Conservation (phyloP, 352 stramenopile genomes). For the Thraustochytrium striatum region DNA sequence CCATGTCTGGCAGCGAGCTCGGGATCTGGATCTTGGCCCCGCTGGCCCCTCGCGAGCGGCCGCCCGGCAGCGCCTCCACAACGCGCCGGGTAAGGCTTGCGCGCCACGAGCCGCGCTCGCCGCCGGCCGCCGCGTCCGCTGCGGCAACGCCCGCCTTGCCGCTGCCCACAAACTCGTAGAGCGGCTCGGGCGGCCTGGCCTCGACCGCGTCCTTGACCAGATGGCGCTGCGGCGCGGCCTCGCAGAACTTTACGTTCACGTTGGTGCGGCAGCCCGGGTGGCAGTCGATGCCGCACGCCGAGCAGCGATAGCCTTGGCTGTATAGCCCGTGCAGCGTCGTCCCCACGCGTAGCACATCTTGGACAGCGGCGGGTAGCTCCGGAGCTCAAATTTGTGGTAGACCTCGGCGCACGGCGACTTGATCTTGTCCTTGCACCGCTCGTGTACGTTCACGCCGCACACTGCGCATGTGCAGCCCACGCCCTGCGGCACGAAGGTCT, state of each 20-base stretch:
- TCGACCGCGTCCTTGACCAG: neutral
- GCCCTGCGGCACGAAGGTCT: constrained; percentile 10
- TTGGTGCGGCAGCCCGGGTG: constrained; percentile 30
- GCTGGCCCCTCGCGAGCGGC: neutral
- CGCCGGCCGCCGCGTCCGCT: neutral
- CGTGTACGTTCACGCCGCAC: constrained; percentile 33
- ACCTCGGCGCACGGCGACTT: constrained; percentile 6
- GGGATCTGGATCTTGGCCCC: constrained; percentile 17
- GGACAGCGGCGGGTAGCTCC: constrained; percentile 7
- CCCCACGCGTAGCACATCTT: constrained; percentile 43
- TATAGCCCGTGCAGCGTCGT: constrained; percentile 30
- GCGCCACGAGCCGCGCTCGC: neutral
- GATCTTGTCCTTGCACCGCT: constrained; percentile 8
- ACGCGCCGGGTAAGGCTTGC: neutral
- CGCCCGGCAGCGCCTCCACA: neutral
- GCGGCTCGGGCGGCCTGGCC: neutral
- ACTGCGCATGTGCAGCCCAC: constrained; percentile 29
- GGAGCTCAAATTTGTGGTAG: constrained; percentile 35
- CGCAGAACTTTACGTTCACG: constrained; percentile 33
- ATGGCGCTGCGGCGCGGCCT: constrained; percentile 7
- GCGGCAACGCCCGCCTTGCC: neutral
- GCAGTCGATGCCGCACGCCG: constrained; percentile 21
- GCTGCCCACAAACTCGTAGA: constrained; percentile 4
- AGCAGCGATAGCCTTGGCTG: constrained; percentile 40
- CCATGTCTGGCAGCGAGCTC: constrained; percentile 8